Evolutionary conservation across 768 basidiomycete species (phyloP), one percentile per base, ranked within the genome.

Genomic region (Amanita rubescens): DNA sequence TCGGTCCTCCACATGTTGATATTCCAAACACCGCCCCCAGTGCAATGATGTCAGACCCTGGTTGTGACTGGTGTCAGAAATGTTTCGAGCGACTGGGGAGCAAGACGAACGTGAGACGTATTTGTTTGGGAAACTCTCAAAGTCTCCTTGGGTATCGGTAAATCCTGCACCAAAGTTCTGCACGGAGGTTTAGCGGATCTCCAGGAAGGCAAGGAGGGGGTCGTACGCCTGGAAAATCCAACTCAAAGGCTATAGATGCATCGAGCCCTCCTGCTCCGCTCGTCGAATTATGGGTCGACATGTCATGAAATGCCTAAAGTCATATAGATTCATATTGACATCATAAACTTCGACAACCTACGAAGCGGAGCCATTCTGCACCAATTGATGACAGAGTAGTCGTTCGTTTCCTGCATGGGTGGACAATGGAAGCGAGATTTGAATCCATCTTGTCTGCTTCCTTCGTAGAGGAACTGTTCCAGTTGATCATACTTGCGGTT

Each of bases 151-250:
- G 5, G 75, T 73, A 55, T 71, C 66, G 43, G 67, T 73, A 58
- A 78, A 75, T 50, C 75, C 78, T 34, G 65, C 62, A 34, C 76
- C 76, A 55, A 74, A 71, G 60, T 78, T 79, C 77, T 78, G 55
- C 49, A 44, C 19, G 12, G 12, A 39, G 14, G n/a, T 12, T 39
- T 42, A 38, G 19, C 6, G 9, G 3, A 12, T 35, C 11, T 19
- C 19, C 15, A 17, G n/a, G n/a, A n/a, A 35, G 37, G 15, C 3
- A 19, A 35, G 25, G 27, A 2, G 37, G 4, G 37, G 30, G 24
- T 30, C 70, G 19, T 52, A 76, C 76, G 67, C 74, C 74, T 11
- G 63, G 7, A 44, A 72, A 62, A 44, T 64, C 66, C 17, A 74
- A 67, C 60, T 80, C 78, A 51, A 75, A 78, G 19, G 66, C 71